phyloP scores from a whole-genome alignment of 2,329 filamentous ascomycete genomes.

The Cordyceps cateniannulata region DNA sequence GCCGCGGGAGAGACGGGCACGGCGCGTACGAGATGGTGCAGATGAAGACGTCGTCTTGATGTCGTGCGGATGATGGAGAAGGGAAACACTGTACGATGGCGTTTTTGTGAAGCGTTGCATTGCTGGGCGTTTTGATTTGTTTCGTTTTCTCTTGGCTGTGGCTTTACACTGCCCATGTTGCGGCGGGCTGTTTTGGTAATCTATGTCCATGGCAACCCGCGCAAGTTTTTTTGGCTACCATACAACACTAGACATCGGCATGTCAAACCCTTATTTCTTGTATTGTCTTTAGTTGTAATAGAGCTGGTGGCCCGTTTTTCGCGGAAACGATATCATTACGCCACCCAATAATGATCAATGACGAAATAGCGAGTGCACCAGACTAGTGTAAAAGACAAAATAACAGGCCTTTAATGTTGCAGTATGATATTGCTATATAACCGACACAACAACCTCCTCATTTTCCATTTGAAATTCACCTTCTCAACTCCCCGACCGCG shows the following conservation, averaged over 20 bases:
- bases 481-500: not conserved
- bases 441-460: too few species aligned
- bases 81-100: not conserved
- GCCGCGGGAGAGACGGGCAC: constrained; percentile 45
- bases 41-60: constrained; percentile 30
- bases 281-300: not conserved
- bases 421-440: not conserved
- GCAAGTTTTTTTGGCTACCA: not conserved
- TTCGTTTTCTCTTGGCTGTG: constrained; percentile 15
- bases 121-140: constrained; percentile 25
- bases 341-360: not conserved
- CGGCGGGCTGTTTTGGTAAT: not conserved
- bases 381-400: too few species aligned
- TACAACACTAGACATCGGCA: not conserved
- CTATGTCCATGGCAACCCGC: not conserved
- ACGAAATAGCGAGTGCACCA: not conserved
- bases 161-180: not conserved
- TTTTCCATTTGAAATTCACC: not conserved
- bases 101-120: constrained; percentile 25
- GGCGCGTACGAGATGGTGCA: constrained; percentile 63
- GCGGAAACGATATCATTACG: not conserved
- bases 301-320: not conserved
- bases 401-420: not conserved
- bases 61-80: not conserved
- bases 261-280: not conserved